Conservation (phyloP, 192 early-diverging fungal genomes). For the Dissophora globulifera region DNA sequence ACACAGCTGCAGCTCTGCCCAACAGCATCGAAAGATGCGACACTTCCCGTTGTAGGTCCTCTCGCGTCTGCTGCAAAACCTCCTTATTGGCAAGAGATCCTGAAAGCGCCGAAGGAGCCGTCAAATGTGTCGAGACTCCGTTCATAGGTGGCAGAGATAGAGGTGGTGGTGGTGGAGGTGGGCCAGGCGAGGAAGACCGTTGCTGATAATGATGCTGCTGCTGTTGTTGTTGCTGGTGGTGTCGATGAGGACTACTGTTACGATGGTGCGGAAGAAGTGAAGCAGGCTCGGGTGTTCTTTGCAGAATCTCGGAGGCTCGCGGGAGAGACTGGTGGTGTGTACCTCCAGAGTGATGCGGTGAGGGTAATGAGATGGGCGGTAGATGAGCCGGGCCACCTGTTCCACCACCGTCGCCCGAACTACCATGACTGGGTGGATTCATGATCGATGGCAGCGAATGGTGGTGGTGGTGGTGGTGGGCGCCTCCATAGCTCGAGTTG, state of each 20-base stretch:
- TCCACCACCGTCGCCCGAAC: background rate
- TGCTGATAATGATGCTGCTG: slow-evolving; percentile 12
- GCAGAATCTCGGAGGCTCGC: slow-evolving; percentile 40
- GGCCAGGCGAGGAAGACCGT: background rate
- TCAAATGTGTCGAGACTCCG: background rate
- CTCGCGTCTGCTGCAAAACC: slow-evolving; percentile 61
- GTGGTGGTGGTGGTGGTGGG: too few species aligned
- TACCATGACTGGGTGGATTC: slow-evolving; percentile 10
- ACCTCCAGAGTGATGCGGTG: background rate
- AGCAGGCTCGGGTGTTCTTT: background rate
- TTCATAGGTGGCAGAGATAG: background rate
- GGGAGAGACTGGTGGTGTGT: slow-evolving; percentile 23
- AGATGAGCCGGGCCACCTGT: slow-evolving; percentile 14
- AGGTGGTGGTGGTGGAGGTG: background rate
- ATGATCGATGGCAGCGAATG: slow-evolving; percentile 15
- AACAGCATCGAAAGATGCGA: slow-evolving; percentile 62
- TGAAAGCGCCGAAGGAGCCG: background rate
- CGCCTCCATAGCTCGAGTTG: slow-evolving; percentile 9
- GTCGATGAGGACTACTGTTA: background rate
- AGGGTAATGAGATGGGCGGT: slow-evolving; percentile 39
- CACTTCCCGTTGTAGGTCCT: slow-evolving; percentile 69
- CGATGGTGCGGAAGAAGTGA: background rate
- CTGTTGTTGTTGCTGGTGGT: slow-evolving; percentile 15
- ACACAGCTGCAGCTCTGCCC: slow-evolving; percentile 64
- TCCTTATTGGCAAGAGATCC: slow-evolving; percentile 29